A percentile compares a stretch with the other conserved stretches of the same genome.
Evolutionary conservation across 2,329 filamentous ascomycete species (phyloP).

Genomic region (Aspergillus sp.): DNA sequence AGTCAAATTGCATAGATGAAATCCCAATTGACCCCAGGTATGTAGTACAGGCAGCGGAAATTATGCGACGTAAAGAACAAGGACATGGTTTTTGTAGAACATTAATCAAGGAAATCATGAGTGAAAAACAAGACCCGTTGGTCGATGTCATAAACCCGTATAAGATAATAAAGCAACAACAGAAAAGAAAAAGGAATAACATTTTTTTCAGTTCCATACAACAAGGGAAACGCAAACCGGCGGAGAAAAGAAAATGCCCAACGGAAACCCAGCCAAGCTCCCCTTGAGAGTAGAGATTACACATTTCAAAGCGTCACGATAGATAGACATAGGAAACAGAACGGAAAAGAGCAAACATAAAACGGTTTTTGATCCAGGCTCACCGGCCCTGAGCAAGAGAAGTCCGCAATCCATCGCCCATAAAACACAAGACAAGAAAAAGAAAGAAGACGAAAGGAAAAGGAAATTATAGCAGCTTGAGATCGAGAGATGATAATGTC

Average conservation of each 20-base stretch:
- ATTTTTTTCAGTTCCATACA: constrained; percentile 39
- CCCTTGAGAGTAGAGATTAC: constrained; percentile 43
- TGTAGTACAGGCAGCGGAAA: background rate
- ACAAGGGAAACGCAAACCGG: constrained; percentile 30
- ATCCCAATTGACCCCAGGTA: background rate
- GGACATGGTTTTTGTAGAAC: background rate
- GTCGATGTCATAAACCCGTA: background rate
- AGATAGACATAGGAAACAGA: constrained; percentile 11
- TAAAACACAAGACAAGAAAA: constrained; percentile 1
- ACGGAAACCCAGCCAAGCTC: constrained; percentile 37
- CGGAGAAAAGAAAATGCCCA: constrained; percentile 20
- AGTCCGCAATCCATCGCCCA: constrained; percentile 29
- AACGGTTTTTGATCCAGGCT: constrained; percentile 18
- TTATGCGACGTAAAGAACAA: background rate
- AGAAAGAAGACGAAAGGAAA: constrained; percentile 6
- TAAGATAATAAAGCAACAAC: constrained; percentile 16
- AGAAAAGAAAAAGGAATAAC: constrained; percentile 21
- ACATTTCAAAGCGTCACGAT: constrained; percentile 32
- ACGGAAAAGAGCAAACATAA: constrained; percentile 17
- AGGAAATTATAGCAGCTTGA: constrained; percentile 23
- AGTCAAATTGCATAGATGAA: background rate
- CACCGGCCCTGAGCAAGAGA: constrained; percentile 27
- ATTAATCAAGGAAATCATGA: background rate
- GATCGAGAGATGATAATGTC: constrained; percentile 25
- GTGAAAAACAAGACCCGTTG: background rate